Percentiles rank a stretch among this genome's conserved stretches.
Evolutionary conservation across 1,139 yeast species (phyloP).

Genomic region (Debaryomyces sp.): DNA sequence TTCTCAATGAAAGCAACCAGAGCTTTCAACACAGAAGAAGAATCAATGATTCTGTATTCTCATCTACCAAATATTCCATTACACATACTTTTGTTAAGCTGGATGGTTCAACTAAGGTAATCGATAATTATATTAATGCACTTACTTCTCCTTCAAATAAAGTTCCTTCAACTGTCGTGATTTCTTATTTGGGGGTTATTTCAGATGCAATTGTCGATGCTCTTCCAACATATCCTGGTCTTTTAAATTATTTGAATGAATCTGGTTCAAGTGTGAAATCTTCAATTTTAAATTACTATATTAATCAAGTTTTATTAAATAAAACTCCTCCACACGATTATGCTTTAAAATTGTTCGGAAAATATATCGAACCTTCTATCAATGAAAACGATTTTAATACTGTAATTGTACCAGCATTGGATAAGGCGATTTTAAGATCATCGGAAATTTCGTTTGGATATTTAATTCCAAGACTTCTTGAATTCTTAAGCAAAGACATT

Average conservation of each 20-base stretch:
- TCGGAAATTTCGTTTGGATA: conserved; percentile 70
- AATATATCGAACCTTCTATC: conserved; percentile 47
- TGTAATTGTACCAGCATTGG: conserved; percentile 60
- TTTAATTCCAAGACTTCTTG: conserved; percentile 53
- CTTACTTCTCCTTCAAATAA: conserved; percentile 6
- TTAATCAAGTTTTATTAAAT: conserved; percentile 46
- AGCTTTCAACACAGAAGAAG: conserved; percentile 44
- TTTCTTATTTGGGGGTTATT: conserved; percentile 42
- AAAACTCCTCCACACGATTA: conserved; percentile 28
- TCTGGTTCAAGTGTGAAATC: conserved; percentile 15
- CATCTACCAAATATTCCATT: conserved; percentile 36
- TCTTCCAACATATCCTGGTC: conserved; percentile 43
- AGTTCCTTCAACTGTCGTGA: conserved; percentile 6
- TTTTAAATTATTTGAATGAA: conserved; percentile 26
- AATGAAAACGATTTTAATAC: conserved; percentile 43
- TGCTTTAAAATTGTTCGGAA: conserved; percentile 24
- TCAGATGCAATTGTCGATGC: conserved; percentile 40
- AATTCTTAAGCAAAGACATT: conserved; percentile 30
- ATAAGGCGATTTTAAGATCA: conserved; percentile 78
- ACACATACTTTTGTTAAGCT: conserved; percentile 18
- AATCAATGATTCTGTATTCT: conserved; percentile 45
- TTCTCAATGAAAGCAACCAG: neutral
- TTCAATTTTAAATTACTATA: conserved; percentile 19
- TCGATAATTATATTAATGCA: conserved; percentile 14
- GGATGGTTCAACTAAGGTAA: conserved; percentile 11